phyloP scores from a whole-genome alignment of 306 rosid species.

The Arachis hypogaea region DNA sequence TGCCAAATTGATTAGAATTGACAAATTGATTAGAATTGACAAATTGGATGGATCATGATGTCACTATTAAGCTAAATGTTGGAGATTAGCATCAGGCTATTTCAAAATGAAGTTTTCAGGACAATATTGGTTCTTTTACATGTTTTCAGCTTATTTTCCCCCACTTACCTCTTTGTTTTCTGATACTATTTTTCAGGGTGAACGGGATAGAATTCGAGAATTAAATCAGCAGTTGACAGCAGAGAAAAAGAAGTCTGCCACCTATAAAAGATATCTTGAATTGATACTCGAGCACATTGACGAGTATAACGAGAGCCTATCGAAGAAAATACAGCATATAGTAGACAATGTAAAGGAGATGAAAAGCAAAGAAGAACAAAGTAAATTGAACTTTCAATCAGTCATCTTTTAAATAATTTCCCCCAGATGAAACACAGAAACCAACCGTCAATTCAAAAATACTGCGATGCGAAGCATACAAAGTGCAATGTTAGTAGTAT shows the following conservation, averaged over 20 bases:
- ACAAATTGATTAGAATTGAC: neutral
- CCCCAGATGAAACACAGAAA: constrained; percentile 6
- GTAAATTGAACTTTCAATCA: constrained; percentile 37
- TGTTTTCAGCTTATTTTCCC: too few species aligned
- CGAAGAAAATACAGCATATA: constrained; percentile 40
- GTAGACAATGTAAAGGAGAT: constrained; percentile 85
- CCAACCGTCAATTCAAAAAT: constrained; percentile 25
- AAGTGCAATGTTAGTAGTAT: constrained; percentile 16
- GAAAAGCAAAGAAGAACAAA: constrained; percentile 65
- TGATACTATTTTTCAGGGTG: constrained; percentile 58
- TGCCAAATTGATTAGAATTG: neutral
- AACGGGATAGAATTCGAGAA: constrained; percentile 87
- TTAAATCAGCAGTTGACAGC: constrained; percentile 80
- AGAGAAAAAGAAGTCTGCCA: constrained; percentile 86
- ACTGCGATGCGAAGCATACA: constrained; percentile 31
- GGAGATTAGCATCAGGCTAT: neutral
- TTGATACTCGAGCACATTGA: constrained; percentile 85
- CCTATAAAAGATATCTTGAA: constrained; percentile 92
- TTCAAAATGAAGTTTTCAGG: constrained; percentile 13
- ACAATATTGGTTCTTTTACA: neutral
- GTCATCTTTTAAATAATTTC: constrained; percentile 20
- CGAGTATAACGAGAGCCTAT: constrained; percentile 71
- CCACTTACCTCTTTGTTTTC: constrained; percentile 31
- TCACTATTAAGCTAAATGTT: neutral
- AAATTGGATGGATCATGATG: constrained; percentile 11